Evolutionary conservation across 2,329 filamentous ascomycete species (phyloP).

Genomic region (Aspergillus sp.): DNA sequence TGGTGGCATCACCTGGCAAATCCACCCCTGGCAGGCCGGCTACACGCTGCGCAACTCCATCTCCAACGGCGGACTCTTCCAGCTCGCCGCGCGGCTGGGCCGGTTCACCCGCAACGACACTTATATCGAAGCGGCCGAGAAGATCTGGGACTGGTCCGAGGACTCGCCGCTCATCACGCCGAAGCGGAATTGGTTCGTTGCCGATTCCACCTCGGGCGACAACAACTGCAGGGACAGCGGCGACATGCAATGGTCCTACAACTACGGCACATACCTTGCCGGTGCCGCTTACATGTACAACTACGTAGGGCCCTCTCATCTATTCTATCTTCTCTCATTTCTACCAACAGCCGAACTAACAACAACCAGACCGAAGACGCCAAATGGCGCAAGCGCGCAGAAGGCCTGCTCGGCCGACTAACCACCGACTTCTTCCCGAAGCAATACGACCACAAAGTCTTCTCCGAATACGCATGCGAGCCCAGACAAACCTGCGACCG

Average conservation of each 20-base stretch:
- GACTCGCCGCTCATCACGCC: conserved; percentile 50
- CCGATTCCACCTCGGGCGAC: conserved; percentile 14
- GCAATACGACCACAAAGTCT: conserved; percentile 48
- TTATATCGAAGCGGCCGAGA: conserved; percentile 72
- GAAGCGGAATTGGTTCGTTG: conserved; percentile 34
- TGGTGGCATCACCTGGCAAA: conserved; percentile 82
- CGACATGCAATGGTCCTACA: conserved; percentile 56
- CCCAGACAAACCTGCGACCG: conserved; percentile 58
- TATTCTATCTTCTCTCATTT: neutral
- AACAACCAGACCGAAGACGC: conserved; percentile 28
- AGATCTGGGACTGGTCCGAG: conserved; percentile 57
- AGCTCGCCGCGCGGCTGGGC: conserved; percentile 63
- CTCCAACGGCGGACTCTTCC: conserved; percentile 56
- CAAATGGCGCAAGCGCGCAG: conserved; percentile 56
- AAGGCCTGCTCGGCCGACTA: conserved; percentile 52
- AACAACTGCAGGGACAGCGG: conserved; percentile 47
- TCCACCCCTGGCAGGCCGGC: conserved; percentile 72
- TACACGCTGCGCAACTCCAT: conserved; percentile 57
- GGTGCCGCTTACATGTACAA: conserved; percentile 57
- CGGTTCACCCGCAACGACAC: conserved; percentile 76
- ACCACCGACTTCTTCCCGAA: conserved; percentile 49
- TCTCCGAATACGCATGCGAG: conserved; percentile 68
- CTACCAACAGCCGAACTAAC: neutral
- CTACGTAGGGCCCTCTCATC: conserved; percentile 27
- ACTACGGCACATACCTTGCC: conserved; percentile 53